These are phyloP conservation scores for Solioccasus polychromus DNA, from an alignment of 768 basidiomycete species.

Conservation along the genomic window DNA sequence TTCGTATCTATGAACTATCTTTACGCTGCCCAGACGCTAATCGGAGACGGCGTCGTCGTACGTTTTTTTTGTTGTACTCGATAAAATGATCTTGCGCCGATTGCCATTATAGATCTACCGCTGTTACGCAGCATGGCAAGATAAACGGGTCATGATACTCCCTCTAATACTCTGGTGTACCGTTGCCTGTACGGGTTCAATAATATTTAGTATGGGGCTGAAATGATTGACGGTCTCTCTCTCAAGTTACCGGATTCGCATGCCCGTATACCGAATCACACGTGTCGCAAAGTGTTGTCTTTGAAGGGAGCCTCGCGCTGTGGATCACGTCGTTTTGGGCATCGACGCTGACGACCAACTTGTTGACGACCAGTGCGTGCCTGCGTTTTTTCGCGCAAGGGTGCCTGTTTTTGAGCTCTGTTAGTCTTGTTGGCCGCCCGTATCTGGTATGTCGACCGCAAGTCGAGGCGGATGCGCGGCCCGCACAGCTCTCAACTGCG, in stretches of 20 bases:
- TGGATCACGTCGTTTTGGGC: slow-evolving; percentile 36
- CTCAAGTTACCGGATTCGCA: slow-evolving; percentile 14
- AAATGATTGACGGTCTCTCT: neutral
- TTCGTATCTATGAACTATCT: slow-evolving; percentile 27
- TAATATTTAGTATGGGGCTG: neutral
- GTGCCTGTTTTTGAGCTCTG: neutral
- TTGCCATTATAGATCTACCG: slow-evolving; percentile 20
- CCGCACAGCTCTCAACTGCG: neutral
- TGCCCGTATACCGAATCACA: slow-evolving; percentile 13
- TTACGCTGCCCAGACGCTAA: slow-evolving; percentile 25
- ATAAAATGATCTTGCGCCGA: slow-evolving; percentile 1
- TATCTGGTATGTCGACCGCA: slow-evolving; percentile 26
- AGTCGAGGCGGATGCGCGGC: slow-evolving; percentile 15
- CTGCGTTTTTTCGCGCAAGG: neutral
- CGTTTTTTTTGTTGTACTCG: neutral
- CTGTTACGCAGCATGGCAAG: slow-evolving; percentile 33
- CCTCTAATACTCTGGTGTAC: slow-evolving; percentile 30
- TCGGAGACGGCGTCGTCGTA: slow-evolving; percentile 33
- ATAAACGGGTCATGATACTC: slow-evolving; percentile 21
- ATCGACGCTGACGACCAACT: slow-evolving; percentile 30
- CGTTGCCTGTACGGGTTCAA: neutral
- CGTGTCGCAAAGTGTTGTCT: slow-evolving; percentile 16
- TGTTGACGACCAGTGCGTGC: slow-evolving; percentile 26
- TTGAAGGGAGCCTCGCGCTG: slow-evolving; percentile 11
- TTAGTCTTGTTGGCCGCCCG: slow-evolving; percentile 23